A percentile compares a stretch with the other conserved stretches of the same genome.
phyloP scores from a whole-genome alignment of 2,329 filamentous ascomycete genomes.

The Xylaria sp. region DNA sequence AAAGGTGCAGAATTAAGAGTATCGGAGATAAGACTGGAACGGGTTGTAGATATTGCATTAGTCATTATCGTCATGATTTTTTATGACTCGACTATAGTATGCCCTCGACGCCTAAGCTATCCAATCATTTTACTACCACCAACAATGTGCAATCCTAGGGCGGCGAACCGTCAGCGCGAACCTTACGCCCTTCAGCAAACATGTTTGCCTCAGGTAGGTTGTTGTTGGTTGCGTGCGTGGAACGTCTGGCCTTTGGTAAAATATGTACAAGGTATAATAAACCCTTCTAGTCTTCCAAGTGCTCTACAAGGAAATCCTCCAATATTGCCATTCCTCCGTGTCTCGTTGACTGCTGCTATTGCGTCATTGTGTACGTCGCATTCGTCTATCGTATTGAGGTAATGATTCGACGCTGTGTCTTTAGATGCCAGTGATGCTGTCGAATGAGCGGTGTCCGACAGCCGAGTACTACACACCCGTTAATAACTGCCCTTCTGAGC shows the following conservation, averaged over 20 bases:
- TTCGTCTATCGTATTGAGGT: neutral
- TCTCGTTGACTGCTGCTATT: neutral
- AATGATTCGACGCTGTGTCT: neutral
- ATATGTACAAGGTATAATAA: constrained; percentile 3
- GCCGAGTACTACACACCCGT: constrained; percentile 30
- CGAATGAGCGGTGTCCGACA: constrained; percentile 33
- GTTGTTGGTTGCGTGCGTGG: neutral
- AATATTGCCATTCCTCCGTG: neutral
- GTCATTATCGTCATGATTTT: neutral
- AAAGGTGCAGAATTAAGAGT: neutral
- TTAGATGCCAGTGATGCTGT: constrained; percentile 17
- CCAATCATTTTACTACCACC: neutral
- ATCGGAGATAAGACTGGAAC: neutral
- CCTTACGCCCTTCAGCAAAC: neutral
- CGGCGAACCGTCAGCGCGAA: neutral
- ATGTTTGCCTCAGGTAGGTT: neutral
- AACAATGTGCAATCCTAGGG: neutral
- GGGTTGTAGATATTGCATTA: neutral
- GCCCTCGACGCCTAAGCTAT: too few species aligned
- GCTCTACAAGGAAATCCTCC: neutral
- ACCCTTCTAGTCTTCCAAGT: neutral
- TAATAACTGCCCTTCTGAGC: constrained; percentile 2
- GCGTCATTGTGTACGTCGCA: neutral
- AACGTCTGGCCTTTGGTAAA: neutral
- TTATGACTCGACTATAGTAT: neutral